Percentiles rank a stretch among this genome's conserved stretches.
Evolutionary conservation across 495 filamentous ascomycete species (phyloP).

Genomic region (Halenospora varia): DNA sequence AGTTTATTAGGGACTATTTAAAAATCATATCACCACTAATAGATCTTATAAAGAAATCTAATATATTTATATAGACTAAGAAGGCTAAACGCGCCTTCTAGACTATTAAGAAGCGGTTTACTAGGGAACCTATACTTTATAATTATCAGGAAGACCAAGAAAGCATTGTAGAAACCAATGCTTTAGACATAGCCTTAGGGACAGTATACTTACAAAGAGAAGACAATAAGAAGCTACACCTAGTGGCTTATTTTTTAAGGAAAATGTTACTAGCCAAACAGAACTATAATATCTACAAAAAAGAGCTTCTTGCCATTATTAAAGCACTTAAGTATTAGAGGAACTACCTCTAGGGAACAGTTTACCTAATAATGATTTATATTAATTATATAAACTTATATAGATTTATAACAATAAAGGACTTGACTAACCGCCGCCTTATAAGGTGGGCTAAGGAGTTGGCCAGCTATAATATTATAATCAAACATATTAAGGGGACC

Average conservation of each 20-base stretch:
- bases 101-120: conserved; percentile 42
- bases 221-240: conserved; percentile 20
- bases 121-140: conserved; percentile 17
- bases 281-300: conserved; percentile 14
- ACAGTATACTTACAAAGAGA: conserved; percentile 17
- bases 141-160: conserved; percentile 13
- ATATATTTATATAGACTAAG: no score
- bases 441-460: no score
- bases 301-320: conserved; percentile 36
- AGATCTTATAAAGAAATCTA: no score
- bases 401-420: no score
- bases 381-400: neutral
- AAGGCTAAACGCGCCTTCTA: conserved; percentile 47
- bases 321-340: conserved; percentile 28
- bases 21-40: no score
- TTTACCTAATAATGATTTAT: conserved; percentile 27
- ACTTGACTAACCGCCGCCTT: no score
- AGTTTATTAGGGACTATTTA: no score
- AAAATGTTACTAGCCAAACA: conserved; percentile 22
- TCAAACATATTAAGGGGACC: no score
- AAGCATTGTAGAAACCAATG: conserved; percentile 24
- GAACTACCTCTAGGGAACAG: conserved; percentile 26
- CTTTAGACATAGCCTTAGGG: conserved; percentile 17
- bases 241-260: conserved; percentile 27
- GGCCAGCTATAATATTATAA: no score